phyloP scores from a whole-genome alignment of 495 filamentous ascomycete genomes.

The Penicillium ucsense region DNA sequence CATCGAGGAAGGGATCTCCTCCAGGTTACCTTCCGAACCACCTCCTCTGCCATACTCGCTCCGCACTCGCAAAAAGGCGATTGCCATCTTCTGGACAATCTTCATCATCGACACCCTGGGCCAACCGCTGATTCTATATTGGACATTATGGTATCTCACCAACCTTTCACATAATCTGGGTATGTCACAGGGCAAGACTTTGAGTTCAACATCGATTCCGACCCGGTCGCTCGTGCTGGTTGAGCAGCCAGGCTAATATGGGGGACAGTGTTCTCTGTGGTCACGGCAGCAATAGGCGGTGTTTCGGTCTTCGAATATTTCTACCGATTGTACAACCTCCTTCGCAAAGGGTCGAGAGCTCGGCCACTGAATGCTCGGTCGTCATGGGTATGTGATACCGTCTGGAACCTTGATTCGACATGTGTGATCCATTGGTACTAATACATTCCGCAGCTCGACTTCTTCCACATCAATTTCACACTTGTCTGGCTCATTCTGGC shows the following conservation, averaged over 20 bases:
- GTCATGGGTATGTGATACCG: conserved; percentile 30
- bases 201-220: not conserved
- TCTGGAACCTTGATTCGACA: not conserved
- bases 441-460: conserved; percentile 38
- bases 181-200: conserved; percentile 16
- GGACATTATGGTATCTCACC: conserved; percentile 45
- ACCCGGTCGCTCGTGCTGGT: too few species aligned
- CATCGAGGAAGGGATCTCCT: conserved; percentile 28
- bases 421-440: not conserved
- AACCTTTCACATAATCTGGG: conserved; percentile 45
- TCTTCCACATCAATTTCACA: conserved; percentile 54
- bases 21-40: conserved; percentile 23
- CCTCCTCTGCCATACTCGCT: conserved; percentile 49
- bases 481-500: conserved; percentile 41
- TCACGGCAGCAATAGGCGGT: conserved; percentile 45
- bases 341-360: conserved; percentile 38
- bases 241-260: conserved; percentile 1
- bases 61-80: conserved; percentile 42
- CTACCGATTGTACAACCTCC: conserved; percentile 35
- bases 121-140: conserved; percentile 49
- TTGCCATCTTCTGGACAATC: conserved; percentile 49
- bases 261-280: conserved; percentile 45
- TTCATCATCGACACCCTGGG: conserved; percentile 44
- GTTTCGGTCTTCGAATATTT: conserved; percentile 53
- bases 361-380: conserved; percentile 43